phyloP scores from a whole-genome alignment of 2,329 filamentous ascomycete genomes.

The Berkeleyomyces rouxiae region DNA sequence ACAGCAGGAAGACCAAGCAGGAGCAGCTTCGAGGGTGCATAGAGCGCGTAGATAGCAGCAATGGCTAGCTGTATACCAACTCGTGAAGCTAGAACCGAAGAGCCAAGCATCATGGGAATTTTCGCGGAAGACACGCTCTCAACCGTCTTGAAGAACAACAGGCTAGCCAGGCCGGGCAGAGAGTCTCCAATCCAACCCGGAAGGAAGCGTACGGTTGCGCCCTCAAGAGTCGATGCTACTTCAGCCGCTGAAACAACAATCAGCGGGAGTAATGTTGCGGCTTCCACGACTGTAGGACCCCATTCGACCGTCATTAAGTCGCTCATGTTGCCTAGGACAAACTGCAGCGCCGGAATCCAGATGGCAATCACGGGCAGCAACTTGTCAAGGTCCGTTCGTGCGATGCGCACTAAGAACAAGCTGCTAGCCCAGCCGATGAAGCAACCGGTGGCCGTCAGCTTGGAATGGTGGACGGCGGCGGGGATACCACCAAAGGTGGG shows the following conservation, averaged over 20 bases:
- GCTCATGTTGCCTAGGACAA: constrained; percentile 51
- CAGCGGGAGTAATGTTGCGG: constrained; percentile 55
- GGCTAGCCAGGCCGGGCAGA: constrained; percentile 48
- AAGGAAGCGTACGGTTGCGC: constrained; percentile 32
- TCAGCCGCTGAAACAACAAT: constrained; percentile 47
- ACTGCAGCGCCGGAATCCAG: constrained; percentile 59
- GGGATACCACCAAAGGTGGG: constrained; percentile 83
- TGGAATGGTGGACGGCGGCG: constrained; percentile 52
- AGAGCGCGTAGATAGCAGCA: constrained; percentile 43
- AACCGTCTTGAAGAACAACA: constrained; percentile 42
- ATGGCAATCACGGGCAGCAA: constrained; percentile 58
- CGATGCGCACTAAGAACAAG: constrained; percentile 33
- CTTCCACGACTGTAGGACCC: constrained; percentile 63
- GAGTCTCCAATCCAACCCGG: constrained; percentile 43
- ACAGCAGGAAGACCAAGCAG: constrained; percentile 54
- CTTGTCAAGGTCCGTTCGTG: constrained; percentile 24
- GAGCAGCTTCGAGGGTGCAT: constrained; percentile 31
- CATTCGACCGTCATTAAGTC: constrained; percentile 44
- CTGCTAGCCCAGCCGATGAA: constrained; percentile 59
- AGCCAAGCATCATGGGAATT: constrained; percentile 38
- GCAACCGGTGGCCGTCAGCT: constrained; percentile 46
- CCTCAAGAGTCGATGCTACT: constrained; percentile 33
- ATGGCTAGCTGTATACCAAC: constrained; percentile 55
- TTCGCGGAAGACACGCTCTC: constrained; percentile 26
- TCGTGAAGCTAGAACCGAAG: constrained; percentile 48